Evolutionary conservation across 2,329 filamentous ascomycete genomes (phyloP).

Genomic region (Nakataea oryzae): DNA sequence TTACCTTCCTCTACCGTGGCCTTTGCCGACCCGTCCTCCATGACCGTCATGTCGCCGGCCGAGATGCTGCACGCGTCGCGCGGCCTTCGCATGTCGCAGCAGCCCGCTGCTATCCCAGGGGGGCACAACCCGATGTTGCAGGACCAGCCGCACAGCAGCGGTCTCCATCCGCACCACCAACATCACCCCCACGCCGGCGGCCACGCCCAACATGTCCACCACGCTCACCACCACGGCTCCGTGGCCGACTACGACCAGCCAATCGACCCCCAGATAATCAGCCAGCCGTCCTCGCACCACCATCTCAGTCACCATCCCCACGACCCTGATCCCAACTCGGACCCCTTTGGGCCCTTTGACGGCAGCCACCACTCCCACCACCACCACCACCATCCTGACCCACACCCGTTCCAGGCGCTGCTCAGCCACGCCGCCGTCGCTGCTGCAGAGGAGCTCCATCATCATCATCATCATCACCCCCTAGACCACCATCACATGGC

Average conservation of each 20-base stretch:
- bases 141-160: slow-evolving; percentile 15
- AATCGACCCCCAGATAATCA: slow-evolving; percentile 51
- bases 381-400: slow-evolving; percentile 24
- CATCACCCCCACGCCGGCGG: slow-evolving; percentile 15
- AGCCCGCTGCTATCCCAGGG: slow-evolving; percentile 10
- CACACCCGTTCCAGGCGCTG: slow-evolving; percentile 41
- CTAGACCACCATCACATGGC: background rate
- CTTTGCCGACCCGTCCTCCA: slow-evolving; percentile 25
- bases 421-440: slow-evolving; percentile 31
- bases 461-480: slow-evolving; percentile 5
- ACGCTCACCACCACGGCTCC: slow-evolving; percentile 14
- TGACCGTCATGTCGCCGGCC: slow-evolving; percentile 27
- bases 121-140: slow-evolving; percentile 19
- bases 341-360: slow-evolving; percentile 26
- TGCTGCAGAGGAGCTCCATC: slow-evolving; percentile 7
- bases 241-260: slow-evolving; percentile 27
- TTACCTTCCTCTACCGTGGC: slow-evolving; percentile 5
- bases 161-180: slow-evolving; percentile 22
- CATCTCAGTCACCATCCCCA: slow-evolving; percentile 15
- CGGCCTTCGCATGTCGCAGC: slow-evolving; percentile 16
- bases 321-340: slow-evolving; percentile 13
- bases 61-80: slow-evolving; percentile 16
- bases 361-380: slow-evolving; percentile 20
- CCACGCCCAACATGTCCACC: slow-evolving; percentile 14
- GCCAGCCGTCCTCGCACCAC: slow-evolving; percentile 21